Evolutionary conservation across 768 basidiomycete genomes (phyloP).

Genomic region (Auricularia sp.): DNA sequence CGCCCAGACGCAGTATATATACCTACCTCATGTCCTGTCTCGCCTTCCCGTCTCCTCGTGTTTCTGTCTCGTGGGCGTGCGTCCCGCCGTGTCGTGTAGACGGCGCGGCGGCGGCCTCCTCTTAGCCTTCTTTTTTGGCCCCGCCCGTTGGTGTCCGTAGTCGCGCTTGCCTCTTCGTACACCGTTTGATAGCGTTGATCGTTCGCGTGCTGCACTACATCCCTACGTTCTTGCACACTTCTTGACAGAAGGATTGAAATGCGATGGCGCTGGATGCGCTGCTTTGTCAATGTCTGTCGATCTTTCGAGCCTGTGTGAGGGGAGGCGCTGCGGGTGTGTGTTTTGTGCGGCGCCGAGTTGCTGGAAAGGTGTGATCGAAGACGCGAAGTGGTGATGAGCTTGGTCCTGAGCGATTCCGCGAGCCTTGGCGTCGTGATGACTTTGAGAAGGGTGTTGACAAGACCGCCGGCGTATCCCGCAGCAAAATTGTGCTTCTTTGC

Average conservation of each 20-base stretch:
- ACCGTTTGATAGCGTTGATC: neutral
- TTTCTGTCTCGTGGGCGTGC: no score
- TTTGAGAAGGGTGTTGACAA: no score
- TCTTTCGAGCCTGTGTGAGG: neutral
- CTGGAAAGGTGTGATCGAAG: neutral
- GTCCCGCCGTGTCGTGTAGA: no score
- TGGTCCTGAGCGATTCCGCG: neutral
- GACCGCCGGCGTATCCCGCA: no score
- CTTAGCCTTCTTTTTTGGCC: neutral
- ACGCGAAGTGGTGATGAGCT: neutral
- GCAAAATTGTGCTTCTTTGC: no score
- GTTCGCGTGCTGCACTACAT: neutral
- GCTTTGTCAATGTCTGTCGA: neutral
- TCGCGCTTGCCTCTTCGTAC: neutral
- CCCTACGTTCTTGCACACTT: neutral
- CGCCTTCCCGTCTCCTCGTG: no score
- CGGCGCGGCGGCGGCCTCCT: no score
- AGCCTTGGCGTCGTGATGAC: neutral
- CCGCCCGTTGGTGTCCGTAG: neutral
- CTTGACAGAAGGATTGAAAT: neutral
- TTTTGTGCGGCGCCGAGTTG: neutral
- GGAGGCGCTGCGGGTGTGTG: neutral
- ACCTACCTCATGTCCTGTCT: no score
- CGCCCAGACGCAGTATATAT: no score
- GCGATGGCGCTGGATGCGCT: no score